Percentiles rank a stretch among this genome's conserved stretches.
Conservation (phyloP, 176 grass and related monocot species). For the maize (Zea mays) region DNA sequence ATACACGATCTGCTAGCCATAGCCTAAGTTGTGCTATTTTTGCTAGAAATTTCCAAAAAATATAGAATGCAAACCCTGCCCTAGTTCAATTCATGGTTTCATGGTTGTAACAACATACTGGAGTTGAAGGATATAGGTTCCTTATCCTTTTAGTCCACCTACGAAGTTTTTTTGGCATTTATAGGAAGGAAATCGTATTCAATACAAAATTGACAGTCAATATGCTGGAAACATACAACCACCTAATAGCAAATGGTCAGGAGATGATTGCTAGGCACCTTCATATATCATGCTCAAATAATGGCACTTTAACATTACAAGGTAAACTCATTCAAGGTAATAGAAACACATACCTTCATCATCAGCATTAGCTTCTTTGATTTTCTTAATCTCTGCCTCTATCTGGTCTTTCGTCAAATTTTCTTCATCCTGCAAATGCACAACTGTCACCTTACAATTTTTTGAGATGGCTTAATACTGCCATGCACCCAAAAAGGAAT, state of each 20-base stretch:
- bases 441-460: constrained; percentile 2
- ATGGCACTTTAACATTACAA: constrained; percentile 20
- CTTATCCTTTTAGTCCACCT: background rate
- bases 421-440: constrained; percentile 81
- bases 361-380: constrained; percentile 92
- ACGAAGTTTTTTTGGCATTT: background rate
- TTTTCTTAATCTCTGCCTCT: constrained; percentile 87
- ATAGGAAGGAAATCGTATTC: background rate
- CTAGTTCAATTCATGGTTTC: background rate
- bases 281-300: background rate
- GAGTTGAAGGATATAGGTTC: background rate
- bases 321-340: background rate
- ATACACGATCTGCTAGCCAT: too few relatives aligned
- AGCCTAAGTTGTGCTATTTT: too few relatives aligned
- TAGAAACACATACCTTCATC: constrained; percentile 68
- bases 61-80: too few relatives aligned
- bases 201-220: constrained; percentile 11
- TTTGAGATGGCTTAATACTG: background rate
- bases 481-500: background rate
- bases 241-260: background rate
- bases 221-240: background rate
- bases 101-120: too few relatives aligned
- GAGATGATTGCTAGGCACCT: background rate
- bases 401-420: constrained; percentile 91
- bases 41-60: background rate